Conservation (phyloP, 306 rosid species). For the Fragaria iinumae region DNA sequence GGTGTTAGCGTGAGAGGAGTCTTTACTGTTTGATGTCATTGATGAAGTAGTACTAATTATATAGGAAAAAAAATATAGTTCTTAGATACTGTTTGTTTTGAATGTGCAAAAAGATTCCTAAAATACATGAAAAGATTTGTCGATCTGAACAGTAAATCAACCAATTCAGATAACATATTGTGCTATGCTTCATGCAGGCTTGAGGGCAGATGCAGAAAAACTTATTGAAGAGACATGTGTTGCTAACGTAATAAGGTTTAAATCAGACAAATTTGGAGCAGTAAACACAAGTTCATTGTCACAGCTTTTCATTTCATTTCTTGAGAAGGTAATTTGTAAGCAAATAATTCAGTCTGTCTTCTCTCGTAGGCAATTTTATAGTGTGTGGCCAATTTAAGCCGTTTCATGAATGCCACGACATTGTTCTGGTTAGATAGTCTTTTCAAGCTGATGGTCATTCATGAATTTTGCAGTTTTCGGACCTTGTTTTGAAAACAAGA, state of each 20-base stretch:
- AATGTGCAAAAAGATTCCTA: neutral
- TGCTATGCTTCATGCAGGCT: constrained; percentile 52
- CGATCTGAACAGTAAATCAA: constrained; percentile 2
- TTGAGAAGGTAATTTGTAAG: constrained; percentile 51
- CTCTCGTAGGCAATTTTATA: neutral
- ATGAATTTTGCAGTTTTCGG: constrained; percentile 57
- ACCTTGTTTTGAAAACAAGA: constrained; percentile 43
- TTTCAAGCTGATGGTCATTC: constrained; percentile 10
- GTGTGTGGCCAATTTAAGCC: neutral
- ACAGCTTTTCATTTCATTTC: constrained; percentile 71
- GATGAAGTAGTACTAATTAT: too few relatives aligned
- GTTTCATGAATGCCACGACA: neutral
- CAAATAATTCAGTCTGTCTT: neutral
- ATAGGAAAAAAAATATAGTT: too few relatives aligned
- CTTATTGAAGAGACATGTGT: constrained; percentile 54
- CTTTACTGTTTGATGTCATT: too few relatives aligned
- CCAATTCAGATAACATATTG: neutral
- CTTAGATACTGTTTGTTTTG: neutral
- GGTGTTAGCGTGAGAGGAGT: too few relatives aligned
- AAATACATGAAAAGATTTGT: neutral
- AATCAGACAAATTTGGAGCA: constrained; percentile 38
- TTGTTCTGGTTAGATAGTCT: constrained; percentile 14
- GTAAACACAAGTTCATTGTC: constrained; percentile 61
- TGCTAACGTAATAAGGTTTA: constrained; percentile 43
- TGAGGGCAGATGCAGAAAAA: constrained; percentile 59